These are phyloP conservation scores for Pythium periplocum DNA, from an alignment of 352 stramenopile species.

Conservation along the genomic window DNA sequence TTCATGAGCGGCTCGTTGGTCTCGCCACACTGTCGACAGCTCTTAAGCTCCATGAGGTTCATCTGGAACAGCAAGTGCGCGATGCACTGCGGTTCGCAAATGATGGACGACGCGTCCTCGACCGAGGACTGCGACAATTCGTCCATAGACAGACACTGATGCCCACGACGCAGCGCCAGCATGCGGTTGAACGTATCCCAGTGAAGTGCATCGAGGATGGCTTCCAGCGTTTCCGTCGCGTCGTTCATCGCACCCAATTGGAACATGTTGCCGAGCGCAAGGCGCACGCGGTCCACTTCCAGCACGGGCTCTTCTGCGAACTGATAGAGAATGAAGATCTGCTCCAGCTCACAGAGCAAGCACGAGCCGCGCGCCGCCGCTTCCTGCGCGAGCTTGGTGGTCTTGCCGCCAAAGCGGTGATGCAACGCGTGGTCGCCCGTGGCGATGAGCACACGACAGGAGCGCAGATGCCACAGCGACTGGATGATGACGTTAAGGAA, in stretches of 20 bases:
- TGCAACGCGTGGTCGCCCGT: constrained; percentile 75
- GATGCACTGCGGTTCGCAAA: constrained; percentile 77
- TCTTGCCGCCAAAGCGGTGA: constrained; percentile 45
- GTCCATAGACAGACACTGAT: constrained; percentile 16
- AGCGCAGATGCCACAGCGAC: constrained; percentile 86
- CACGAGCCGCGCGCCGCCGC: constrained; percentile 23
- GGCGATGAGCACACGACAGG: constrained; percentile 74
- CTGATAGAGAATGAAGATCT: constrained; percentile 84
- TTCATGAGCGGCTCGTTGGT: constrained; percentile 78
- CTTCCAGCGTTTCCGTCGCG: constrained; percentile 78
- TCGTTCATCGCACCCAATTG: constrained; percentile 82
- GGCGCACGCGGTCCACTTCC: constrained; percentile 65
- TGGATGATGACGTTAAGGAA: constrained; percentile 91
- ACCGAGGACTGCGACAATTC: constrained; percentile 50
- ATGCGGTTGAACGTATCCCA: constrained; percentile 78
- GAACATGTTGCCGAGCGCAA: constrained; percentile 60
- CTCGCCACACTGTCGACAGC: constrained; percentile 49
- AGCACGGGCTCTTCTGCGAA: constrained; percentile 73
- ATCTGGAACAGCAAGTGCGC: constrained; percentile 82
- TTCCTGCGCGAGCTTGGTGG: constrained; percentile 18
- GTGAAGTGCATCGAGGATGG: constrained; percentile 73
- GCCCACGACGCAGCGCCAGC: constrained; percentile 38
- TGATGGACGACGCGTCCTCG: constrained; percentile 54
- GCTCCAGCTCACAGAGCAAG: constrained; percentile 79
- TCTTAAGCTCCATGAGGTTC: constrained; percentile 81